These are phyloP conservation scores for Coemansia sp. DNA, from an alignment of 192 early-diverging fungal genomes.

Conservation along the genomic window DNA sequence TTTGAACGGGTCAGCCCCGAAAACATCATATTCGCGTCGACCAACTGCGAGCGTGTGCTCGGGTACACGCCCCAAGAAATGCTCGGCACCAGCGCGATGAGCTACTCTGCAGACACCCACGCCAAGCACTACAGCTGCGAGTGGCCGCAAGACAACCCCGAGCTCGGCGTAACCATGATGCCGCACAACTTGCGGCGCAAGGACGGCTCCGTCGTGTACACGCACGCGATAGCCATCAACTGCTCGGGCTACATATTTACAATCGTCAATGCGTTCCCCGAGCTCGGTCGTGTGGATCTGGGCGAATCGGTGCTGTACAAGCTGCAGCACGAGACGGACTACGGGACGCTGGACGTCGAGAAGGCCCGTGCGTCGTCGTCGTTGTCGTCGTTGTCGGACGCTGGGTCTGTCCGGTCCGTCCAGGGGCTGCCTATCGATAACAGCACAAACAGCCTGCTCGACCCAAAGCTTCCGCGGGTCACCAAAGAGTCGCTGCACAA, in stretches of 20 bases:
- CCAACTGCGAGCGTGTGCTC: conserved; percentile 24
- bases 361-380: not conserved
- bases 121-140: conserved; percentile 49
- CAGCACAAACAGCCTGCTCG: too few relatives aligned
- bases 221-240: conserved; percentile 37
- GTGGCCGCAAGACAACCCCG: conserved; percentile 48
- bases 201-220: conserved; percentile 16
- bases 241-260: conserved; percentile 42
- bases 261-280: conserved; percentile 25
- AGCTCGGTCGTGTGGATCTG: conserved; percentile 26
- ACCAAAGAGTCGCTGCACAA: conserved; percentile 31
- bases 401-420: too few relatives aligned
- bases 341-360: not conserved
- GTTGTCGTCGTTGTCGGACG: too few relatives aligned
- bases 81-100: conserved; percentile 37
- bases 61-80: conserved; percentile 43
- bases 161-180: conserved; percentile 42
- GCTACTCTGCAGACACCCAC: conserved; percentile 36
- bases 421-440: too few relatives aligned
- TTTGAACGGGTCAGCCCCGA: conserved; percentile 36
- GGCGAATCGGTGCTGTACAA: conserved; percentile 39
- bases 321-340: conserved; percentile 35
- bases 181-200: conserved; percentile 36
- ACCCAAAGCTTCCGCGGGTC: too few relatives aligned
- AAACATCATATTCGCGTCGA: conserved; percentile 36